Percentiles rank a stretch among this genome's conserved stretches.
These are phyloP conservation scores for Mycena vitilis DNA, from an alignment of 768 basidiomycete genomes.

Conservation along the genomic window DNA sequence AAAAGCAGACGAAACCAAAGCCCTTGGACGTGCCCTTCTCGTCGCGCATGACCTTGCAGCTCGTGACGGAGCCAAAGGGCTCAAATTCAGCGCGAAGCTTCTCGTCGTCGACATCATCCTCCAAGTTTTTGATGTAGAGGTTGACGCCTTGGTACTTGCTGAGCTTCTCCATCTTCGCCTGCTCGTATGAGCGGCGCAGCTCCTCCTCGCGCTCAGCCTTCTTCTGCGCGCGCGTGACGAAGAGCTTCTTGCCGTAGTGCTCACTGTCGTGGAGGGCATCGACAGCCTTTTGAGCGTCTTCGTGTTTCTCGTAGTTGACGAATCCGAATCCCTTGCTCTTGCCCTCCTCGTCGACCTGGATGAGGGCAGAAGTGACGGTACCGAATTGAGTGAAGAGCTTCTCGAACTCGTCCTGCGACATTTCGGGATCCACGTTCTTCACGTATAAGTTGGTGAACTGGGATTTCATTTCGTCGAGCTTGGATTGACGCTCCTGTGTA, in stretches of 20 bases:
- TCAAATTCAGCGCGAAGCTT: constrained; percentile 97
- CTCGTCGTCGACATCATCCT: constrained; percentile 98
- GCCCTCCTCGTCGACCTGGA: constrained; percentile 88
- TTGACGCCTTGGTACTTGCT: constrained; percentile 99
- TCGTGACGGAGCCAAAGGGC: constrained; percentile 96
- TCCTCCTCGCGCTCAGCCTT: constrained; percentile 99
- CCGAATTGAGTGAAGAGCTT: constrained; percentile 84
- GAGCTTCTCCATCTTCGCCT: constrained; percentile 95
- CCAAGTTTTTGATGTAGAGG: constrained; percentile 99
- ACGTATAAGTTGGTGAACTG: constrained; percentile 99
- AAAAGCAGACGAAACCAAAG: constrained; percentile 99
- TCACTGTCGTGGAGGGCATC: constrained; percentile 91
- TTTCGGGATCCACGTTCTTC: constrained; percentile 93
- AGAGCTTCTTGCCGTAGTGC: constrained; percentile 87
- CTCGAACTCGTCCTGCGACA: constrained; percentile 88
- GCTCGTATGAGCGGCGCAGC: constrained; percentile 91
- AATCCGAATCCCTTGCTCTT: constrained; percentile 98
- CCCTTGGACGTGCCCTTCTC: constrained; percentile 94
- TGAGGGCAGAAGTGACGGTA: constrained; percentile 86
- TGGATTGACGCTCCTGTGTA: constrained; percentile 91
- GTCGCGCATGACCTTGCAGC: constrained; percentile 99
- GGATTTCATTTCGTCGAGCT: constrained; percentile 96
- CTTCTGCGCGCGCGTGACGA: constrained; percentile 97
- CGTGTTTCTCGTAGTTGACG: constrained; percentile 95
- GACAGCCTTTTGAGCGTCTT: constrained; percentile 91